Evolutionary conservation across 768 basidiomycete genomes (phyloP).

Genomic region (Termitomyces eurrhizus): DNA sequence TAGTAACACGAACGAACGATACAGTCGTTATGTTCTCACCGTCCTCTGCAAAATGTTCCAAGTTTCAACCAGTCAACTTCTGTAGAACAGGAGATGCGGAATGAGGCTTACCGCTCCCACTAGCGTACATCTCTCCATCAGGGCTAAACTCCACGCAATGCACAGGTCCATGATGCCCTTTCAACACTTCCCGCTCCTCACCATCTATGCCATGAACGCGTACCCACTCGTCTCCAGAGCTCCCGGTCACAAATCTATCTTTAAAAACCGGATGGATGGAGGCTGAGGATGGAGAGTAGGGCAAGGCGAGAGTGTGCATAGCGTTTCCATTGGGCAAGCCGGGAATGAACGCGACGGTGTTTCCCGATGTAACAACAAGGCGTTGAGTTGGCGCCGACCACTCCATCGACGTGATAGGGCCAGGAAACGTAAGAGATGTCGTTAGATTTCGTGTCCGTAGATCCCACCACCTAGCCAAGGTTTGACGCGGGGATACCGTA

Average conservation of each 20-base stretch:
- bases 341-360: conserved; percentile 89
- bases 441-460: conserved; percentile 72
- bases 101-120: conserved; percentile 76
- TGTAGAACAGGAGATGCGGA: not conserved
- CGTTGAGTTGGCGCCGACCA: conserved; percentile 76
- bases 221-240: conserved; percentile 92
- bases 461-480: conserved; percentile 87
- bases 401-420: conserved; percentile 93
- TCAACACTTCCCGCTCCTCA: conserved; percentile 85
- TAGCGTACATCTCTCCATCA: conserved; percentile 96
- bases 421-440: conserved; percentile 66
- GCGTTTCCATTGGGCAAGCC: conserved; percentile 60
- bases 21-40: conserved; percentile 33
- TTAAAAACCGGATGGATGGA: conserved; percentile 88
- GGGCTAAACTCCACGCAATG: conserved; percentile 93
- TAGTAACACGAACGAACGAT: not conserved
- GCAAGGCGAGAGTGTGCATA: conserved; percentile 73
- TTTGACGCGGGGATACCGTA: conserved; percentile 9
- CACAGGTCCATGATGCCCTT: conserved; percentile 97
- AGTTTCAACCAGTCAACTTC: conserved; percentile 4
- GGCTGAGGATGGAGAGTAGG: conserved; percentile 89
- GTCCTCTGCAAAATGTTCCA: conserved; percentile 51
- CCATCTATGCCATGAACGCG: conserved; percentile 89
- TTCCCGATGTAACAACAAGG: conserved; percentile 87
- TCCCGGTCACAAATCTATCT: conserved; percentile 92